Evolutionary conservation across 2,329 filamentous ascomycete genomes (phyloP), one percentile per base, ranked within the genome.

Genomic region (Exophiala calicioides): DNA sequence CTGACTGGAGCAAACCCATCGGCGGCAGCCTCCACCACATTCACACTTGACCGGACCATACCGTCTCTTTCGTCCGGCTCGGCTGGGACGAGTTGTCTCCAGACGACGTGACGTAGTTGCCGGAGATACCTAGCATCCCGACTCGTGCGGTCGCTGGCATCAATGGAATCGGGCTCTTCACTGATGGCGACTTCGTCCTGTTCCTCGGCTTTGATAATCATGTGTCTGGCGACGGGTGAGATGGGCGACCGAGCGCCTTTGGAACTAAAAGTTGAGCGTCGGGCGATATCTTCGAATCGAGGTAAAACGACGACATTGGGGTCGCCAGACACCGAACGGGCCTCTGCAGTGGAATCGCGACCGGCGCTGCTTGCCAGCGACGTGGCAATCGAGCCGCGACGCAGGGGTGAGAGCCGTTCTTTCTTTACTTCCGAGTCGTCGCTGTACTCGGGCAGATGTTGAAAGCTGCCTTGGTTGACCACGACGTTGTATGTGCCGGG

Each of bases 401-500:
- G 58, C 33, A 58, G 46, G 34, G 51, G 53, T 33, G 54, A 53
- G 31, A 50, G 37, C 43, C 47, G 43, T 43, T 57, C 56, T 46
- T 50, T 61, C 31, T 57, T 58, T 45, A 55, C 60, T 15, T 68
- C 63, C 5, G 52, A 47, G 20, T 66, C 64, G 23, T 68, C 65
- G 52, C 64, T 66, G 58, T 79, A 79, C 55, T 80, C 77, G 3
- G 76, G 73, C 6, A 76, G 61, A 21, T 69, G 65, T 19, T 68
- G 65, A 57, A 82, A 81, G 60, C 75, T 80, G 12, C 72, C 68
- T 4, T 73, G 77, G 30, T 78, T 77, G 44, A 75, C 71, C 15
- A 81, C 66, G 15, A 81, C 75, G 58, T 75, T 69, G 59, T 75
- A 81, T 1, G 76, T 79, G 12, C 78, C 79, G 1, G 79, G 77